phyloP scores from a whole-genome alignment of 202 grass and related monocot species.

The Setaria viridis region DNA sequence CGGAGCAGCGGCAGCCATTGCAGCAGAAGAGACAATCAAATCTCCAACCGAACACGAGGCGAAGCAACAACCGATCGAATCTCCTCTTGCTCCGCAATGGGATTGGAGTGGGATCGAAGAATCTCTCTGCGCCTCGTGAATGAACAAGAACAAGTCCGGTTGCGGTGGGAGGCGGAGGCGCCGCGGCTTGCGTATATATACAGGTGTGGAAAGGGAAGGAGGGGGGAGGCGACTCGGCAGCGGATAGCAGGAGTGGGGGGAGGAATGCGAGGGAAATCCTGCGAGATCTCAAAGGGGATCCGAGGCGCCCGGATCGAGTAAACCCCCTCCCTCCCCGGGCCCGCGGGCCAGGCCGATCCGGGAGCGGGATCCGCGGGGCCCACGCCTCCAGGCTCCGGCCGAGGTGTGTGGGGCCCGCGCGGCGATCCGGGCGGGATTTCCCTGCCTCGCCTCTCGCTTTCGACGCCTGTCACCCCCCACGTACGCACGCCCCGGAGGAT shows the following conservation, averaged over 20 bases:
- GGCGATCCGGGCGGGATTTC: slow-evolving; percentile 65
- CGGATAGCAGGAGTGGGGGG: not conserved
- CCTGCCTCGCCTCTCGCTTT: slow-evolving; percentile 42
- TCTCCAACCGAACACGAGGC: not conserved
- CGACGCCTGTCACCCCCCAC: slow-evolving; percentile 24
- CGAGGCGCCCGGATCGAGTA: slow-evolving; percentile 52
- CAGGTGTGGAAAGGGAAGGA: not conserved
- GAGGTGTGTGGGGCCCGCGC: slow-evolving; percentile 18
- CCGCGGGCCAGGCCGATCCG: slow-evolving; percentile 30
- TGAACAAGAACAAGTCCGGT: not conserved
- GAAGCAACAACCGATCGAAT: not conserved
- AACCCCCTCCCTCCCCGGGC: not conserved
- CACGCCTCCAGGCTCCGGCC: not conserved
- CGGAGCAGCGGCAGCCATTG: slow-evolving; percentile 48
- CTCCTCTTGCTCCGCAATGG: not conserved
- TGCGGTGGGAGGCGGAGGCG: not conserved
- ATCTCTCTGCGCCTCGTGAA: not conserved
- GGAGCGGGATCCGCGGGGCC: slow-evolving; percentile 49
- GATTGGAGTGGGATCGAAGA: not conserved
- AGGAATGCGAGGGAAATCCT: slow-evolving; percentile 42
- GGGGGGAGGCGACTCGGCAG: no score
- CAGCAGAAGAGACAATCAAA: not conserved
- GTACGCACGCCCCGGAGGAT: not conserved
- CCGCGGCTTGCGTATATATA: slow-evolving; percentile 30
- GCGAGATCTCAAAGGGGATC: slow-evolving; percentile 60